A percentile compares a stretch with the other conserved stretches of the same genome.
phyloP scores from a whole-genome alignment of 441 rosid species.

The Gossypium trilobum region DNA sequence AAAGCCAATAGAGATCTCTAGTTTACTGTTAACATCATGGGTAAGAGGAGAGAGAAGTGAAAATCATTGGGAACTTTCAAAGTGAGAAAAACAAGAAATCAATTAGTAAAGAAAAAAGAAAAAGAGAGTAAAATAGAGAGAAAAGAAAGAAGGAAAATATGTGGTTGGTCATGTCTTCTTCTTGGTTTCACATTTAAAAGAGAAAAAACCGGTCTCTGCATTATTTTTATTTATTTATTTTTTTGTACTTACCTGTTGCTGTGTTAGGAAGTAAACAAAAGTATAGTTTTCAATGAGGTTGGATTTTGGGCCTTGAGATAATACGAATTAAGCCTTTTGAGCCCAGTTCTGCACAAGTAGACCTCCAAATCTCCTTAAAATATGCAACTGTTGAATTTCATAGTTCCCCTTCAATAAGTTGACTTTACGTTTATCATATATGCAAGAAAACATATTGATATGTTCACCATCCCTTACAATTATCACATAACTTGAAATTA shows the following conservation, averaged over 20 bases:
- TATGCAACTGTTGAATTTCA: neutral
- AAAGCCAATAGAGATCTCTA: neutral
- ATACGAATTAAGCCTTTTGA: neutral
- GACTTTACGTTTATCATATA: neutral
- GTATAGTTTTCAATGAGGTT: neutral
- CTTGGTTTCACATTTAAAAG: neutral
- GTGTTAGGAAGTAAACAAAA: neutral
- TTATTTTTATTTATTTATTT: neutral
- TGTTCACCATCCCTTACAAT: neutral
- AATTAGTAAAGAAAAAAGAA: neutral
- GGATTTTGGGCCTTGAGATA: neutral
- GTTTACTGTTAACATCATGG: neutral
- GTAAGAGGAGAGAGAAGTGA: constrained; percentile 1
- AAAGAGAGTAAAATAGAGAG: neutral
- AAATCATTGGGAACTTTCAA: neutral
- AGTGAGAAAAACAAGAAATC: neutral
- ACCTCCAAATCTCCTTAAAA: neutral
- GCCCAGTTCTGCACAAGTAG: neutral
- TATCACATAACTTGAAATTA: neutral
- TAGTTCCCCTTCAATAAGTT: neutral
- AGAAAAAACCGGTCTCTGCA: neutral
- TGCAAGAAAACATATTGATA: neutral
- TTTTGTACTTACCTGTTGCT: neutral
- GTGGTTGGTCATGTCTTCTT: neutral
- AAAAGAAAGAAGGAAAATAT: neutral